Percentiles rank a stretch among this genome's conserved stretches.
Evolutionary conservation across 1,284 basidiomycete genomes (phyloP).

Genomic region (Ganoderma meredithae): DNA sequence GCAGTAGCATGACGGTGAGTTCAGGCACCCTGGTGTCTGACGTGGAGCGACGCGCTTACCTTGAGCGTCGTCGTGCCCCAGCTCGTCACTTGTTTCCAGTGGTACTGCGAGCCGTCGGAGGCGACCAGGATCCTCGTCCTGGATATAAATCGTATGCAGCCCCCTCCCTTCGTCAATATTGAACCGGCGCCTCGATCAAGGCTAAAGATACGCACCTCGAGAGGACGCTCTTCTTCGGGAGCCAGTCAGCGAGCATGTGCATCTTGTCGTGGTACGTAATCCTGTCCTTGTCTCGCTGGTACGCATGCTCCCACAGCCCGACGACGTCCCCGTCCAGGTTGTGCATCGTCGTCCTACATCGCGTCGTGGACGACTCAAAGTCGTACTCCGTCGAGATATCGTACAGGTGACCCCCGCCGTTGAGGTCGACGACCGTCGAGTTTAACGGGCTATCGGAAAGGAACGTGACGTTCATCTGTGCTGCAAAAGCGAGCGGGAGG

Average conservation of each 20-base stretch:
- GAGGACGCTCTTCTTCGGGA: constrained; percentile 15
- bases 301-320: constrained; percentile 18
- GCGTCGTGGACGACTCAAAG: constrained; percentile 5
- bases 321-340: constrained; percentile 10
- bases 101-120: constrained; percentile 8
- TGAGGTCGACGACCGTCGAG: constrained; percentile 18
- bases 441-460: constrained; percentile 19
- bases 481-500: background rate
- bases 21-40: background rate
- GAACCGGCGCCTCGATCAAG: background rate
- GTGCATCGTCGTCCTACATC: constrained; percentile 15
- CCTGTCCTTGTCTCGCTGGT: constrained; percentile 12
- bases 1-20: background rate
- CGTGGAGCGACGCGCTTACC: background rate
- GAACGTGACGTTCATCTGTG: constrained; percentile 19
- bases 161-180: background rate
- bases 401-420: constrained; percentile 16
- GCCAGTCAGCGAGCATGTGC: constrained; percentile 17
- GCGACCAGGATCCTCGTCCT: constrained; percentile 15
- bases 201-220: constrained; percentile 10
- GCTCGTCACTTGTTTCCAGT: constrained; percentile 14
- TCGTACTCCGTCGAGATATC: constrained; percentile 14
- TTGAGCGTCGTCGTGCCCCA: constrained; percentile 9
- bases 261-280: constrained; percentile 17
- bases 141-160: too few relatives aligned